Evolutionary conservation across 2,329 filamentous ascomycete species (phyloP).

Genomic region (Nannizziopsis arthrosporioides): DNA sequence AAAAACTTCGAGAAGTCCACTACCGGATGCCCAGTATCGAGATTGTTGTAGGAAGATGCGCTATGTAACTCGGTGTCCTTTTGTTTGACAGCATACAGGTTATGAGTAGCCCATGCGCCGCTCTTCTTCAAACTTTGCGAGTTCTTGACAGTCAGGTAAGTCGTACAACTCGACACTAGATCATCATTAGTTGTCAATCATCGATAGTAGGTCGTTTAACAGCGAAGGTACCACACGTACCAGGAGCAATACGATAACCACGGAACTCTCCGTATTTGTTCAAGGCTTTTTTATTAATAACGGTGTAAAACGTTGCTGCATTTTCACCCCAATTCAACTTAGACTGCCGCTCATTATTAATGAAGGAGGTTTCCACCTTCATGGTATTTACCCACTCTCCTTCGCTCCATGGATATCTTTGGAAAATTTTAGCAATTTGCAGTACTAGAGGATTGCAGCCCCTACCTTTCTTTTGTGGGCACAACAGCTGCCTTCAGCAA

Average conservation of each 20-base stretch:
- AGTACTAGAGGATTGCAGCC: too few relatives aligned
- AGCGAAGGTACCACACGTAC: neutral
- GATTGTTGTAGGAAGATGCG: constrained; percentile 9
- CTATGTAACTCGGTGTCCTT: constrained; percentile 15
- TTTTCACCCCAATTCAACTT: constrained; percentile 41
- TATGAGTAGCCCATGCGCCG: constrained; percentile 40
- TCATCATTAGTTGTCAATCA: neutral
- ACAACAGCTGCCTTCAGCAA: constrained; percentile 9
- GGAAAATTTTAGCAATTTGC: neutral
- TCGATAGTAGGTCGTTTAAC: neutral
- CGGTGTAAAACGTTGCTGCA: constrained; percentile 36
- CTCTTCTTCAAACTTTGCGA: constrained; percentile 38
- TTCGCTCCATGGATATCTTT: constrained; percentile 14
- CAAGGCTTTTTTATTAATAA: constrained; percentile 41
- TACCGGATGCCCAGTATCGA: constrained; percentile 9
- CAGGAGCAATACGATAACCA: constrained; percentile 28
- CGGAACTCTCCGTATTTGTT: constrained; percentile 43
- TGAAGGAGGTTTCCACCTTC: constrained; percentile 32
- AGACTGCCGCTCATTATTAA: constrained; percentile 33
- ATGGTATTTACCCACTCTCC: constrained; percentile 20
- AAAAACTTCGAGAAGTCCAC: constrained; percentile 37
- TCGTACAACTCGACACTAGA: constrained; percentile 19
- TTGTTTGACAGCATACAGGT: constrained; percentile 38
- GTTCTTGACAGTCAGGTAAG: constrained; percentile 40
- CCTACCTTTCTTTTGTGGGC: constrained; percentile 6